Evolutionary conservation across 2,329 filamentous ascomycete genomes (phyloP), one percentile per base, ranked within the genome.

Genomic region (Cordyceps militaris): DNA sequence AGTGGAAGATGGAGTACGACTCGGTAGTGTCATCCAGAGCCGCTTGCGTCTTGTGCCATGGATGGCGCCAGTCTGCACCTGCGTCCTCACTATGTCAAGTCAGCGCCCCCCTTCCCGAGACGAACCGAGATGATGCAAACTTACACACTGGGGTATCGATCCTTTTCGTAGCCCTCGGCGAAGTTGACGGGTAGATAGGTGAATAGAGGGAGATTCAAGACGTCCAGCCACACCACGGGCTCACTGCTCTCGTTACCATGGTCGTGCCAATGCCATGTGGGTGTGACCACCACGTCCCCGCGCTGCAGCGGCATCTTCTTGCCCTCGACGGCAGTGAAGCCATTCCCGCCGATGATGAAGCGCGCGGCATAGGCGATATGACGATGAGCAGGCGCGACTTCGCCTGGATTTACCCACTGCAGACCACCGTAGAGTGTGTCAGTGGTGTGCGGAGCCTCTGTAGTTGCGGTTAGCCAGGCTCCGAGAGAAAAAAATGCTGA

Each of bases 181-280:
- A 83, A 83, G 62, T 83, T 75, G 0, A 81, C 76, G 0, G 77
- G 78, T 3, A 76, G 75, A 60, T 76, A 76, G 1, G 70, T 68
- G 63, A 80, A 83, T 3, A 74, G 67, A 0, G 81, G 80, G 1
- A 84, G 64, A 66, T 84, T 78, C 1, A 84, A 65, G 4, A 75
- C 78, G 63, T 84, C 81, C 1, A 84, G 70, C 81, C 81, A 84
- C 28, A 84, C 76, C 65, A 83, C 77, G 0, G 79, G 79, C 1
- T 71, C 72, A 1, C 71, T 70, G 9, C 79, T 77, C 58, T 84
- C 79, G 49, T 83, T 83, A 3, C 81, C 81, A 58, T 84, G 81
- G 59, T 84, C 81, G 60, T 83, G 81, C 74, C 78, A 84, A 63
- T 82, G 77, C 81, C 81, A 84, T 0, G 74, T 77, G 0, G 80